phyloP scores from a whole-genome alignment of 2,329 filamentous ascomycete genomes.

The Talaromyces atroroseus region DNA sequence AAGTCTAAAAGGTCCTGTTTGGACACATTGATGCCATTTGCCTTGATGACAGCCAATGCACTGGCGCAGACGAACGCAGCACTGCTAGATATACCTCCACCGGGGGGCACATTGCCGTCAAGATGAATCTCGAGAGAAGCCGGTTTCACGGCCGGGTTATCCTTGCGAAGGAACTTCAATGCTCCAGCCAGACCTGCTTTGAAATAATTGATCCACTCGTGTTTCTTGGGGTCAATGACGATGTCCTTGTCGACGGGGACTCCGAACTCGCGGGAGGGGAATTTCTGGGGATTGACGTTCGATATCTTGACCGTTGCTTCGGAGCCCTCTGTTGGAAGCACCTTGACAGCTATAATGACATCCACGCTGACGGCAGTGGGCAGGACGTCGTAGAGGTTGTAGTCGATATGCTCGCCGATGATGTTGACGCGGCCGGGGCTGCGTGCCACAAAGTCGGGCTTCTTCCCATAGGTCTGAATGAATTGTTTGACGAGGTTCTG shows the following conservation, averaged over 20 bases:
- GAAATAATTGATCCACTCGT: conserved; percentile 99
- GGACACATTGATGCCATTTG: conserved; percentile 76
- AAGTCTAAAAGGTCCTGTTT: conserved; percentile 91
- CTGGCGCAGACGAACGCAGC: conserved; percentile 90
- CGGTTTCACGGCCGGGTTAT: conserved; percentile 61
- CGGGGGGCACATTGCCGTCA: conserved; percentile 86
- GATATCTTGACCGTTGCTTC: conserved; percentile 67
- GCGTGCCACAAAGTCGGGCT: conserved; percentile 75
- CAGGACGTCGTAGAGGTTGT: conserved; percentile 91
- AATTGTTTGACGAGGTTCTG: conserved; percentile 67
- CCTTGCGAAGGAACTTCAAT: conserved; percentile 64
- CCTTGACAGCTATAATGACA: conserved; percentile 73
- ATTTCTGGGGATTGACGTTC: conserved; percentile 72
- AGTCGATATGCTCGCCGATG: conserved; percentile 98
- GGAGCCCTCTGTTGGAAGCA: conserved; percentile 37
- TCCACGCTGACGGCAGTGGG: conserved; percentile 94
- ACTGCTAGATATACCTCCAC: conserved; percentile 87
- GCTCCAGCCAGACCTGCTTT: conserved; percentile 84
- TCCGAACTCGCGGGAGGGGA: conserved; percentile 67
- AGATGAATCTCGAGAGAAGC: conserved; percentile 81
- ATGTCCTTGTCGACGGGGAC: conserved; percentile 59
- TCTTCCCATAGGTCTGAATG: conserved; percentile 60
- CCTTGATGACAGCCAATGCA: conserved; percentile 78
- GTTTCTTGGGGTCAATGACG: conserved; percentile 76
- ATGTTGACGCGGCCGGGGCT: conserved; percentile 96